phyloP scores from a whole-genome alignment of 2,329 filamentous ascomycete species.

The Knoxdaviesia capensis region DNA sequence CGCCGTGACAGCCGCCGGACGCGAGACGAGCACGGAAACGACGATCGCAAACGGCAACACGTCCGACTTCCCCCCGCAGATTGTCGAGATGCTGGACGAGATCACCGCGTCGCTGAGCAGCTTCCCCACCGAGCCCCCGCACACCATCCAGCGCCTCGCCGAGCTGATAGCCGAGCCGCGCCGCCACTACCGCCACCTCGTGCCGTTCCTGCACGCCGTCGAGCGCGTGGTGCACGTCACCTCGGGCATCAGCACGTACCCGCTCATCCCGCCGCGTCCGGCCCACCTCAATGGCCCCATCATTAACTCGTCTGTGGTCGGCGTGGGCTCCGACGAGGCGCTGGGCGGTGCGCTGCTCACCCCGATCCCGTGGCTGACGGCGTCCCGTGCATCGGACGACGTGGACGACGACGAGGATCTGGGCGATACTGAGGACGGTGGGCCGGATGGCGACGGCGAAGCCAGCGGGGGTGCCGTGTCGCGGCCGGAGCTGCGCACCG shows the following conservation, averaged over 20 bases:
- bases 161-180: constrained; percentile 66
- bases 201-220: constrained; percentile 74
- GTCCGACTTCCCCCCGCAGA: constrained; percentile 34
- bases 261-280: constrained; percentile 47
- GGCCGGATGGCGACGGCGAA: not conserved
- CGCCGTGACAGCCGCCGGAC: constrained; percentile 13
- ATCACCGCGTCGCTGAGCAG: constrained; percentile 41
- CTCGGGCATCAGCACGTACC: constrained; percentile 61
- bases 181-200: constrained; percentile 61
- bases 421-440: constrained; percentile 1
- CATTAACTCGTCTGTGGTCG: too few species aligned
- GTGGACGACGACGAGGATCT: constrained; percentile 8
- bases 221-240: constrained; percentile 84
- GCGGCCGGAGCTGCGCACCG: constrained; percentile 38
- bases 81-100: constrained; percentile 39
- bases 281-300: constrained; percentile 10
- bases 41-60: constrained; percentile 7
- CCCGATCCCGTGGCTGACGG: constrained; percentile 75
- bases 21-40: constrained; percentile 10
- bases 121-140: constrained; percentile 61
- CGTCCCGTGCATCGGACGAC: constrained; percentile 14
- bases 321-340: constrained; percentile 53
- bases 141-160: constrained; percentile 79
- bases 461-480: not conserved
- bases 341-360: constrained; percentile 80